Conservation (phyloP, 2,329 filamentous ascomycete species). For the Penicillium sp. region DNA sequence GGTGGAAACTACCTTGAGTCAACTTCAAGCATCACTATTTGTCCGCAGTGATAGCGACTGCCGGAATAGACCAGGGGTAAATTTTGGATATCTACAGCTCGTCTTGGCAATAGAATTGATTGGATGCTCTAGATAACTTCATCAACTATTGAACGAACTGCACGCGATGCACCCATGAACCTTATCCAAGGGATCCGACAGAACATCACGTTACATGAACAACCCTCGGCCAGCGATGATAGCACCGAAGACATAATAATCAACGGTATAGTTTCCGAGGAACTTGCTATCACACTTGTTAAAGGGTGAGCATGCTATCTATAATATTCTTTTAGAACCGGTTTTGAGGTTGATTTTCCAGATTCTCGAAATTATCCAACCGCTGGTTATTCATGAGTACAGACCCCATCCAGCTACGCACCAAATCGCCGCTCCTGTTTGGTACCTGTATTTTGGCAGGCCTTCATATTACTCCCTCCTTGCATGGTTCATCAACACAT, state of each 20-base stretch:
- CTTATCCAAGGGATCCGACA: constrained; percentile 18
- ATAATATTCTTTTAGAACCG: not conserved
- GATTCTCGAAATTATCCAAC: not conserved
- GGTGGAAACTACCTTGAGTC: not conserved
- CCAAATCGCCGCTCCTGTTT: not conserved
- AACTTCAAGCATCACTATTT: not conserved
- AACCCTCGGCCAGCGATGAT: not conserved
- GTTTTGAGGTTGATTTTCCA: not conserved
- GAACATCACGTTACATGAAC: constrained; percentile 8
- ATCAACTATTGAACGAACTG: constrained; percentile 11
- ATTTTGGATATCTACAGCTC: not conserved
- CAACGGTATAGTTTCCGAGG: not conserved
- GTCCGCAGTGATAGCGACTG: not conserved
- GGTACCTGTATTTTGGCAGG: not conserved
- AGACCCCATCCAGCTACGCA: not conserved
- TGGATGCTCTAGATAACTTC: not conserved
- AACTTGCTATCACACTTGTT: not conserved
- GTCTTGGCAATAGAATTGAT: not conserved
- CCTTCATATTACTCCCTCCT: not conserved
- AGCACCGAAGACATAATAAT: not conserved
- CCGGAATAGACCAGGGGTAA: not conserved
- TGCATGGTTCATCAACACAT: not conserved
- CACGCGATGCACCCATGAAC: constrained; percentile 18
- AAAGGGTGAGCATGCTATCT: not conserved
- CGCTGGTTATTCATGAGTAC: not conserved